Percentiles rank a stretch among this genome's conserved stretches.
phyloP scores from a whole-genome alignment of 345 rosid genomes.

The Eucalyptus cloeziana region DNA sequence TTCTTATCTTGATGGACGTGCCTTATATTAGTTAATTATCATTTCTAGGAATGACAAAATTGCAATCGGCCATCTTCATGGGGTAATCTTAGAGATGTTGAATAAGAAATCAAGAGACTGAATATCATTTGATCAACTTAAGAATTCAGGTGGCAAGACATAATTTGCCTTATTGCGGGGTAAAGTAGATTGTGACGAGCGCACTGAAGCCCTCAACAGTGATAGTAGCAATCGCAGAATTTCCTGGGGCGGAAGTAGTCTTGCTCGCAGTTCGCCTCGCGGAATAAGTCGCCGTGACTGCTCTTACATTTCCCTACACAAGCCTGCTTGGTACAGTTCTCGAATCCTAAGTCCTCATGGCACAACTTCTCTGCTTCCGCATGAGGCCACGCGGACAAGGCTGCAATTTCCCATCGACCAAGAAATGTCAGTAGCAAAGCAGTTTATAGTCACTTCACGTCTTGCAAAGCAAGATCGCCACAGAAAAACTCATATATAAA shows the following conservation, averaged over 20 bases:
- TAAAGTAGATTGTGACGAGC: background rate
- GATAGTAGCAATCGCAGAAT: background rate
- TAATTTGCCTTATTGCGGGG: background rate
- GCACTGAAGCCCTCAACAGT: background rate
- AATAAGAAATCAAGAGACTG: background rate
- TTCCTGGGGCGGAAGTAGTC: background rate
- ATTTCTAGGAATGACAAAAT: too few relatives aligned
- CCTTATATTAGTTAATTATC: too few relatives aligned
- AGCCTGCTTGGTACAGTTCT: background rate
- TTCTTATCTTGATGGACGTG: too few relatives aligned
- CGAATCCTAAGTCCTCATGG: background rate
- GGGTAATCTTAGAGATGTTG: too few relatives aligned
- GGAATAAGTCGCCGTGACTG: background rate
- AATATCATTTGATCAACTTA: background rate
- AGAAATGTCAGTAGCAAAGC: too few relatives aligned
- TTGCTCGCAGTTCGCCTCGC: background rate
- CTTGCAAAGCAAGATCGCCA: too few relatives aligned
- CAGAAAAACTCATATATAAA: too few relatives aligned
- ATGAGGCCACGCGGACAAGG: background rate
- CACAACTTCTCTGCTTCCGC: background rate
- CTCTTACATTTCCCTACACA: background rate
- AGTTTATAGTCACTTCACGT: too few relatives aligned
- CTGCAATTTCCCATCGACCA: background rate
- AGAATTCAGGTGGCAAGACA: background rate
- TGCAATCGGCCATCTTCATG: too few relatives aligned